These are phyloP conservation scores for Verticillium nubilum DNA, from an alignment of 2,329 filamentous ascomycete genomes.

Conservation along the genomic window DNA sequence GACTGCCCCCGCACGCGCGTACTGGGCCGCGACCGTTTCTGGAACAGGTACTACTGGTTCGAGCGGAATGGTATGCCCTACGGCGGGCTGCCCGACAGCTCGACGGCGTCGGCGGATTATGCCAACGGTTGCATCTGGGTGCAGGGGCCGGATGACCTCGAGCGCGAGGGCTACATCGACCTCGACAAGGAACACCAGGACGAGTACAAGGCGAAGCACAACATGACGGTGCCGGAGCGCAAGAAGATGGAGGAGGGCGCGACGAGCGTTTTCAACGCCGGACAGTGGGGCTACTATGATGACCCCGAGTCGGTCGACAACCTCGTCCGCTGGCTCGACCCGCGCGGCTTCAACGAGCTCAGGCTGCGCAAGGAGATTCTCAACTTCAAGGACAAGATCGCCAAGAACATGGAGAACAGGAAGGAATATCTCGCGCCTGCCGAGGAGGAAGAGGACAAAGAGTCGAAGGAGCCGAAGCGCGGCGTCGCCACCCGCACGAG, in stretches of 20 bases:
- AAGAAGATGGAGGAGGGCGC: constrained; percentile 80
- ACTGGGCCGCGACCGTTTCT: constrained; percentile 91
- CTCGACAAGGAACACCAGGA: constrained; percentile 64
- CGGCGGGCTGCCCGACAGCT: constrained; percentile 79
- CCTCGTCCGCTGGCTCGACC: constrained; percentile 83
- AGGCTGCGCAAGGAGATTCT: constrained; percentile 84
- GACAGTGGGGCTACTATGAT: constrained; percentile 89
- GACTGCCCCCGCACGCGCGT: constrained; percentile 87
- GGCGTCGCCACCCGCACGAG: constrained; percentile 39
- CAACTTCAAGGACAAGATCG: constrained; percentile 69
- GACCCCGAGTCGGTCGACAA: constrained; percentile 72
- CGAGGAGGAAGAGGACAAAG: constrained; percentile 27
- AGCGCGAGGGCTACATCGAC: constrained; percentile 81
- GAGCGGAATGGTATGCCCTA: constrained; percentile 98
- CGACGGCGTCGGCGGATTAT: constrained; percentile 80
- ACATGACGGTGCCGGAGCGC: constrained; percentile 78
- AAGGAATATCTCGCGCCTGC: constrained; percentile 60
- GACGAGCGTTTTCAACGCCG: constrained; percentile 70
- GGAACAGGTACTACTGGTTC: constrained; percentile 99
- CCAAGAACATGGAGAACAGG: constrained; percentile 74
- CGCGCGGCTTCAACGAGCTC: constrained; percentile 77
- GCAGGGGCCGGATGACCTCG: constrained; percentile 87
- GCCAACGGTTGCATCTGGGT: constrained; percentile 96
- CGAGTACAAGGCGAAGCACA: constrained; percentile 71
- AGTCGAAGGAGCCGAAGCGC: constrained; percentile 33